Evolutionary conservation across 495 filamentous ascomycete genomes (phyloP).

Genomic region (Cercophora sp.): DNA sequence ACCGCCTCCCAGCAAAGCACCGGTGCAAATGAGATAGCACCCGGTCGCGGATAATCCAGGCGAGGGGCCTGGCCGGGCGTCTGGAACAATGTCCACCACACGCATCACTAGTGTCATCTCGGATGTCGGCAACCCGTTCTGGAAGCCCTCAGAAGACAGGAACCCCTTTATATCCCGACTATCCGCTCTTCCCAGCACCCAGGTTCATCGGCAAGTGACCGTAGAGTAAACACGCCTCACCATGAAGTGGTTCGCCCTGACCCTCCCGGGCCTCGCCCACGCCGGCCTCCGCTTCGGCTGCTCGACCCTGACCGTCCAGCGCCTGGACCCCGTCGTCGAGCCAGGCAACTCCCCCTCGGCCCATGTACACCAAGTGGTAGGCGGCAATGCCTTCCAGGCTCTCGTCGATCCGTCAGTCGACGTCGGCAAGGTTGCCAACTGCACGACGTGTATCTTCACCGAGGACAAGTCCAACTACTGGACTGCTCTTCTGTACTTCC

Average conservation of each 20-base stretch:
- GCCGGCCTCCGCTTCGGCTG: conserved; percentile 44
- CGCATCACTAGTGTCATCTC: too few species aligned
- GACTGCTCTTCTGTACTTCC: conserved; percentile 45
- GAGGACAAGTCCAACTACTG: conserved; percentile 28
- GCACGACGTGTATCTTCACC: conserved; percentile 18
- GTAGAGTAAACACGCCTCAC: too few species aligned
- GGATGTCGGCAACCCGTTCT: too few species aligned
- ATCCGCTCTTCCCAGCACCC: too few species aligned
- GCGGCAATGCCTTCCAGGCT: conserved; percentile 46
- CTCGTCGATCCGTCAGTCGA: conserved; percentile 35
- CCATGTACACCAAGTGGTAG: conserved; percentile 45
- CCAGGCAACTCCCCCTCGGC: conserved; percentile 34
- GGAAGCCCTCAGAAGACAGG: too few species aligned
- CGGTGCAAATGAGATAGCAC: too few species aligned
- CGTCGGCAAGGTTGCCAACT: conserved; percentile 32
- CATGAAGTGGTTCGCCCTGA: conserved; percentile 42
- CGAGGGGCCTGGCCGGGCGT: too few species aligned
- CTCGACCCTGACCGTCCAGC: conserved; percentile 39
- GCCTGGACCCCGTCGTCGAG: conserved; percentile 40
- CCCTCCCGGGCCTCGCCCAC: conserved; percentile 33
- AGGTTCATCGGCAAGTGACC: too few species aligned
- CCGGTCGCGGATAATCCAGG: too few species aligned
- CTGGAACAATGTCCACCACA: too few species aligned
- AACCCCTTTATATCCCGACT: too few species aligned
- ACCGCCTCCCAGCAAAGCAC: too few species aligned